Evolutionary conservation across 768 basidiomycete species (phyloP).

Genomic region (Leccinum rimulosum): DNA sequence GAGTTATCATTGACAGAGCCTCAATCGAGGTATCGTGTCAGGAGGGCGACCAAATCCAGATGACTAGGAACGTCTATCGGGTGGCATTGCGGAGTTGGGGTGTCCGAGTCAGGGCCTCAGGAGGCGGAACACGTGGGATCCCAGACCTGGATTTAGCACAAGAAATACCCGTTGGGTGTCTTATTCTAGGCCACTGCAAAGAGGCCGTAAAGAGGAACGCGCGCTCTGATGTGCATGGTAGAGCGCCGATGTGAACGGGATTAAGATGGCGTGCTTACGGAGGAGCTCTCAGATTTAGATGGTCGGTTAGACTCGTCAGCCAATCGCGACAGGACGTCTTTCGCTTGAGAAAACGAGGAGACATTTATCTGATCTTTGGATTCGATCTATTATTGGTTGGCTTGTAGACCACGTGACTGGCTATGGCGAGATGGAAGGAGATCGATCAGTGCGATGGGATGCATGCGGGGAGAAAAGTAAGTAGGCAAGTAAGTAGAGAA

Average conservation of each 20-base stretch:
- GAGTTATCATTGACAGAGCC: background rate
- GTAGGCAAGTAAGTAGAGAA: background rate
- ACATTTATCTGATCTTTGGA: too few relatives aligned
- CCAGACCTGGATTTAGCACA: background rate
- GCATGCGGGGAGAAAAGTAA: too few relatives aligned
- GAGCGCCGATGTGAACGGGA: background rate
- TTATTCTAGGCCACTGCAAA: too few relatives aligned
- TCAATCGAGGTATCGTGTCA: background rate
- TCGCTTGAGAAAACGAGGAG: background rate
- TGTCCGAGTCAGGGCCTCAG: background rate
- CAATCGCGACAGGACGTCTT: background rate
- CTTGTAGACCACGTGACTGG: too few relatives aligned
- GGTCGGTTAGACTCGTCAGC: background rate
- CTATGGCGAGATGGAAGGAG: background rate
- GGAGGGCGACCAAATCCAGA: too few relatives aligned
- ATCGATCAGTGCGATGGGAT: background rate
- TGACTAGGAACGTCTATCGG: too few relatives aligned
- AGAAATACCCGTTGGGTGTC: background rate
- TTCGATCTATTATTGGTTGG: background rate
- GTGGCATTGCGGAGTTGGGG: background rate
- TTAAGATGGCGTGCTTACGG: background rate
- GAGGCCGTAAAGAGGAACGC: too few relatives aligned
- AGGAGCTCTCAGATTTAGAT: background rate
- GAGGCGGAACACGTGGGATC: background rate
- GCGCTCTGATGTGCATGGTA: background rate